Conservation (phyloP, 345 rosid genomes). For the Laguncularia racemosa region DNA sequence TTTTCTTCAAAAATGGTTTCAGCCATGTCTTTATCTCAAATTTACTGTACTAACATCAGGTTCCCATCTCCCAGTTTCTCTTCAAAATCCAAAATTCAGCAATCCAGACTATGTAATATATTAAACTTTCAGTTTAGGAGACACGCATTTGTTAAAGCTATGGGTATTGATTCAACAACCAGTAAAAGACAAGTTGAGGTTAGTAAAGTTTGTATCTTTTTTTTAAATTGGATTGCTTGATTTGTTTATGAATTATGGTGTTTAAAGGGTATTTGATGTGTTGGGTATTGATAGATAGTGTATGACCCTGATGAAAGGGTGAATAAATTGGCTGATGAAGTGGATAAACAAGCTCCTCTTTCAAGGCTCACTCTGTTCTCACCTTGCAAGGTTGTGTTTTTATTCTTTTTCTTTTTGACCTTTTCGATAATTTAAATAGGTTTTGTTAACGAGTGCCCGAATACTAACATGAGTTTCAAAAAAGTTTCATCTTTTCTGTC, state of each 20-base stretch:
- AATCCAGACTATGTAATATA: conserved; percentile 11
- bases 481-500: too few relatives aligned
- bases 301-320: conserved; percentile 80
- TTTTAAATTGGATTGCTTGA: neutral
- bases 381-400: conserved; percentile 73
- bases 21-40: too few relatives aligned
- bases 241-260: neutral
- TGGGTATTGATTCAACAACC: conserved; percentile 7
- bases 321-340: conserved; percentile 66
- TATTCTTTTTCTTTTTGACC: neutral
- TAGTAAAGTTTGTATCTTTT: conserved; percentile 5
- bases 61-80: conserved; percentile 22
- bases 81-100: conserved; percentile 18
- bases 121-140: conserved; percentile 26
- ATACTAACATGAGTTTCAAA: too few relatives aligned
- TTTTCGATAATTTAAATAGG: neutral
- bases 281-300: conserved; percentile 41
- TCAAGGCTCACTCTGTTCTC: conserved; percentile 91
- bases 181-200: conserved; percentile 58
- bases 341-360: conserved; percentile 78
- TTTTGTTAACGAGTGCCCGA: neutral
- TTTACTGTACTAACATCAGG: too few relatives aligned
- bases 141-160: conserved; percentile 34
- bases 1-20: too few relatives aligned
- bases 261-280: conserved; percentile 3